Evolutionary conservation across 2,329 filamentous ascomycete genomes (phyloP), one percentile per base, ranked within the genome.

Genomic region (Alternaria arborescens): DNA sequence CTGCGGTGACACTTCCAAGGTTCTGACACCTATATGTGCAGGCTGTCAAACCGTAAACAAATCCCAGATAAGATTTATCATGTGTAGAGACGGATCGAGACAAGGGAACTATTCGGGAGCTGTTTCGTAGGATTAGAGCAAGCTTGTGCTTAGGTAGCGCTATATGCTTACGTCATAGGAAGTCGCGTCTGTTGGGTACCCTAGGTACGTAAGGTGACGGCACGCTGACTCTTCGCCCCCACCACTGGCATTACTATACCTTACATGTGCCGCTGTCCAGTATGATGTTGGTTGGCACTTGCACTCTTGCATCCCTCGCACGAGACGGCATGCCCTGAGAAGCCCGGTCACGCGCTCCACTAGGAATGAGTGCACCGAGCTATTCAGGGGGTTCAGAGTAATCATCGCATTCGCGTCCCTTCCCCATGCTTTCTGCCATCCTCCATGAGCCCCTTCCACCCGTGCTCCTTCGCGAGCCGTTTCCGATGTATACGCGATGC

Each of bases 391-490:
- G 22, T 20, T 20, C 32, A 18, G 41, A 22, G 2, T 18, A 30
- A 34, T 44, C 22, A 24, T n/a, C 42, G 30, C 38, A 47, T 40
- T 24, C 43, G 42, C 36, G 4, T 47, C 16, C 43, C 36, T 24
- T 51, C 18, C 26, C 52, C 44, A 38, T 55, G 38, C 14, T 16
- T 30, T 26, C 52, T 54, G 24, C 43, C 18, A 30, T 54, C 38
- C 30, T 36, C 16, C 38, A 41, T 40, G 52, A 11, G 24, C 30
- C 11, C 44, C 18, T 30, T 55, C 22, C 52, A 44, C 22, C 26
- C 30, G 53, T 20, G 18, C 52, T 18, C 40, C 53, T 51, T 32
- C 30, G 24, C 52, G 40, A 44, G 38, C 44, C 40, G 46, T 42
- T 51, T 51, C 42, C 40, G 32, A 47, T 32, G 40, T n/a, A 53